A percentile compares a stretch with the other conserved stretches of the same genome.
These are phyloP conservation scores for Lactifluus echinatus DNA, from an alignment of 768 basidiomycete species.

Conservation along the genomic window DNA sequence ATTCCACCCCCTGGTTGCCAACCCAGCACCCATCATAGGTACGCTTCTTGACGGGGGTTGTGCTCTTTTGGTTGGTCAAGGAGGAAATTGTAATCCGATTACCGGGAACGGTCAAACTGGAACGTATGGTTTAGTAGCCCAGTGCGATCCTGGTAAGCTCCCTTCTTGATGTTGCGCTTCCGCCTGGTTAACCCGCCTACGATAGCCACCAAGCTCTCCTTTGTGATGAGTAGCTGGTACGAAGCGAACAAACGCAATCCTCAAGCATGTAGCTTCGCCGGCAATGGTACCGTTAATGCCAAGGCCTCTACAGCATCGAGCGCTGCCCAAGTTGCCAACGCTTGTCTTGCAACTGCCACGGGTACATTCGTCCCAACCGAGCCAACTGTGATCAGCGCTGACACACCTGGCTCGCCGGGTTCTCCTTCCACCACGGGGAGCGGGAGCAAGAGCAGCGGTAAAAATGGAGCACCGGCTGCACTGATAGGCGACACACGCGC, in stretches of 20 bases:
- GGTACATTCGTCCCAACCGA: slow-evolving; percentile 57
- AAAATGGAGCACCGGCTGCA: slow-evolving; percentile 22
- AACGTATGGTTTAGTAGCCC: slow-evolving; percentile 64
- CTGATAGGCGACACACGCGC: slow-evolving; percentile 28
- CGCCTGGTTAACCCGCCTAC: slow-evolving; percentile 8
- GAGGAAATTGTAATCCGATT: slow-evolving; percentile 60
- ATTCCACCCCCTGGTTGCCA: slow-evolving; percentile 56
- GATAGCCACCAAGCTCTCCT: slow-evolving; percentile 70
- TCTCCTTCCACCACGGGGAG: slow-evolving; percentile 17
- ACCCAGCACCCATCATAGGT: slow-evolving; percentile 54
- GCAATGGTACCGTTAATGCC: slow-evolving; percentile 74
- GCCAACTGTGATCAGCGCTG: slow-evolving; percentile 23
- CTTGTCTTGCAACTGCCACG: slow-evolving; percentile 56
- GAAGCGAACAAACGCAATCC: slow-evolving; percentile 48
- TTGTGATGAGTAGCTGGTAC: slow-evolving; percentile 74
- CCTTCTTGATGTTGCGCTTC: neutral
- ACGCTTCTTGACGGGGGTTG: slow-evolving; percentile 61
- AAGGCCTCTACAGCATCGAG: slow-evolving; percentile 41
- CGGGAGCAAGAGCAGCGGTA: slow-evolving; percentile 24
- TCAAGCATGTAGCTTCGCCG: slow-evolving; percentile 67
- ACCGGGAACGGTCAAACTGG: slow-evolving; percentile 65
- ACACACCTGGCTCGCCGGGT: neutral
- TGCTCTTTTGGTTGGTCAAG: slow-evolving; percentile 49
- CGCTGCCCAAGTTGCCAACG: slow-evolving; percentile 48
- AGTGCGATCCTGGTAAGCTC: slow-evolving; percentile 65